phyloP scores from a whole-genome alignment of 176 grass and related monocot species.

The Panicum miliaceum region DNA sequence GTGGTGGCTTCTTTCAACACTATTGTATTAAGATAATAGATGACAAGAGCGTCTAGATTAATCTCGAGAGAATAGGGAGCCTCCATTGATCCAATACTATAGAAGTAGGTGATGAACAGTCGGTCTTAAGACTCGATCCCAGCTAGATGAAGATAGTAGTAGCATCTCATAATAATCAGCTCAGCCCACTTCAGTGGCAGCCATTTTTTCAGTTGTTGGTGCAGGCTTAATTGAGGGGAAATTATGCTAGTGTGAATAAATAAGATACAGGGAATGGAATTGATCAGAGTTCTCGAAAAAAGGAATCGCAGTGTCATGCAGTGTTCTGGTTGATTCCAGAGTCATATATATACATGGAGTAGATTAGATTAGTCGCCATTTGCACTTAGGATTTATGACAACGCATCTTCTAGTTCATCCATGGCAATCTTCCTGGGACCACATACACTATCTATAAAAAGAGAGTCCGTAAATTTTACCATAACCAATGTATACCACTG shows the following conservation, averaged over 20 bases:
- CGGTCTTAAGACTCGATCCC: not conserved
- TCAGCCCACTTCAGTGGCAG: not conserved
- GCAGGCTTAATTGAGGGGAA: not conserved
- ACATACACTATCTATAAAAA: not conserved
- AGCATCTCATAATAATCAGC: not conserved
- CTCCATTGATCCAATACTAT: not conserved
- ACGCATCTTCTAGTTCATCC: conserved; percentile 16
- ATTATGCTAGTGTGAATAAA: not conserved
- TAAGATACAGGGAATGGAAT: not conserved
- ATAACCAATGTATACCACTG: not conserved
- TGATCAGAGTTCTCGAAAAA: not conserved
- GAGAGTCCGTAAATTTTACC: not conserved
- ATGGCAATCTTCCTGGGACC: not conserved
- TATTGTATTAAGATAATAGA: too few relatives aligned
- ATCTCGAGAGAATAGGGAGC: not conserved
- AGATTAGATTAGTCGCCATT: conserved; percentile 4
- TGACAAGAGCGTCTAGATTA: not conserved
- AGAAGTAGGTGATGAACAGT: conserved; percentile 1
- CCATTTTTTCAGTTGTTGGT: not conserved
- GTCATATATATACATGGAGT: not conserved
- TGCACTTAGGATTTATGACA: conserved; percentile 15
- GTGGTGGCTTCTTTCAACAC: too few relatives aligned
- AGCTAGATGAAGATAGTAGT: not conserved
- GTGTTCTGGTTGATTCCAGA: not conserved
- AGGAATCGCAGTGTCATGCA: not conserved